Evolutionary conservation across 2,329 filamentous ascomycete genomes (phyloP).

Genomic region (Colletotrichum limetticola): DNA sequence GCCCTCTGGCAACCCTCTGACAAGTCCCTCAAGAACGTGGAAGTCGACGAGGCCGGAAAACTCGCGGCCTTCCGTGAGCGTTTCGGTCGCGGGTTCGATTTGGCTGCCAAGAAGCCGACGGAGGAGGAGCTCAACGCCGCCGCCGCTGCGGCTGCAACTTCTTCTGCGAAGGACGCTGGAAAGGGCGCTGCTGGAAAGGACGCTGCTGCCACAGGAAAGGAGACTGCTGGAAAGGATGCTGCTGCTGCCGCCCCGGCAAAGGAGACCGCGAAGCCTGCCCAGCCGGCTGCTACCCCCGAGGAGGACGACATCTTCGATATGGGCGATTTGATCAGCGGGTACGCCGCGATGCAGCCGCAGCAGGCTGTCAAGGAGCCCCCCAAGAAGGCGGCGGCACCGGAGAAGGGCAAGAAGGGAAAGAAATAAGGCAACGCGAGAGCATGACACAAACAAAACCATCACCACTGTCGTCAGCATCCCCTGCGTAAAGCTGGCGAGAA

Average conservation of each 20-base stretch:
- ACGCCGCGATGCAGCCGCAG: conserved; percentile 46
- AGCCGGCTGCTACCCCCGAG: conserved; percentile 15
- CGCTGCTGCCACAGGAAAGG: neutral
- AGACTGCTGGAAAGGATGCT: neutral
- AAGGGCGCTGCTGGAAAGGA: neutral
- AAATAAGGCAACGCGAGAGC: conserved; percentile 47
- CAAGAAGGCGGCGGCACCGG: conserved; percentile 52
- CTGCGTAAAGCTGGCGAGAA: neutral
- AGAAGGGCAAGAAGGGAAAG: conserved; percentile 55
- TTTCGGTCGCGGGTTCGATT: conserved; percentile 88
- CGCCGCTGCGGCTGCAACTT: neutral
- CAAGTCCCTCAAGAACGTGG: conserved; percentile 84
- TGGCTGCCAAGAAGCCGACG: conserved; percentile 46
- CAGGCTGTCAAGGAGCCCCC: conserved; percentile 44
- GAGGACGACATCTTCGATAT: conserved; percentile 46
- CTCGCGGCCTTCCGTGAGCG: conserved; percentile 85
- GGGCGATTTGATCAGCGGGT: conserved; percentile 64
- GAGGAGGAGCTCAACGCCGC: conserved; percentile 6
- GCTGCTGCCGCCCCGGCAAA: conserved; percentile 36
- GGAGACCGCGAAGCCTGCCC: conserved; percentile 40
- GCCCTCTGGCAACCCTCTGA: conserved; percentile 90
- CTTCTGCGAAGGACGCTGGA: neutral
- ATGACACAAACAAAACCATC: conserved; percentile 39
- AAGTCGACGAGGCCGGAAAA: conserved; percentile 94
- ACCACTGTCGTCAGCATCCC: neutral